These are phyloP conservation scores for Stylosanthes scabra DNA, from an alignment of 331 rosid genomes.

Conservation along the genomic window DNA sequence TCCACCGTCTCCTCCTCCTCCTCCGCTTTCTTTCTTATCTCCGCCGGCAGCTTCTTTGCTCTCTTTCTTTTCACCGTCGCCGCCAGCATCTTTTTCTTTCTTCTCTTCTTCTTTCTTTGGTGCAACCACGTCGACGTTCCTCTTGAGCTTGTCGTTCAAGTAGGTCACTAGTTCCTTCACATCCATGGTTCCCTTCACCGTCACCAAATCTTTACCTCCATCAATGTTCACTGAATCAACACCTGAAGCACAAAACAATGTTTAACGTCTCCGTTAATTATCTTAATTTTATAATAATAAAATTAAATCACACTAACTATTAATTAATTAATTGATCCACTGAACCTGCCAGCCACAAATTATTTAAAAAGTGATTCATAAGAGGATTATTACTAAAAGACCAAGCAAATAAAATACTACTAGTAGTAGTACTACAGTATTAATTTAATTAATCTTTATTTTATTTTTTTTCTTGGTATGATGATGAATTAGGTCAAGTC, in stretches of 20 bases:
- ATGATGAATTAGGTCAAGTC: conserved; percentile 32
- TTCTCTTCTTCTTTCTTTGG: conserved; percentile 60
- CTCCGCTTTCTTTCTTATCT: conserved; percentile 24
- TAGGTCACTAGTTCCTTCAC: conserved; percentile 54
- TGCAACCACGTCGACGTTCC: conserved; percentile 71
- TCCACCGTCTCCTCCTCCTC: background rate
- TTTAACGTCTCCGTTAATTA: background rate
- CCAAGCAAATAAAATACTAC: background rate
- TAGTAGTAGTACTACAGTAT: too few species aligned
- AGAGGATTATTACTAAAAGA: background rate
- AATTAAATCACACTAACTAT: background rate
- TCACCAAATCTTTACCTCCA: conserved; percentile 65
- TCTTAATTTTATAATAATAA: background rate
- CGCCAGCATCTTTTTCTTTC: conserved; percentile 40
- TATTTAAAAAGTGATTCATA: background rate
- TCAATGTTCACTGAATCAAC: conserved; percentile 64
- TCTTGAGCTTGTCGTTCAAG: conserved; percentile 58
- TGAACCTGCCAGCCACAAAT: background rate
- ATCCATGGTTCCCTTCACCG: conserved; percentile 80
- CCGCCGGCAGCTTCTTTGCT: conserved; percentile 17
- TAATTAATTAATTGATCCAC: background rate
- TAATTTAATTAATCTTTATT: background rate
- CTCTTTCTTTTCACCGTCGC: background rate
- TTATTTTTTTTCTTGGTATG: background rate
- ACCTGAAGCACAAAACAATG: conserved; percentile 51